These are phyloP conservation scores for Cercospora berteroae DNA, from an alignment of 2,329 filamentous ascomycete species.

Conservation along the genomic window DNA sequence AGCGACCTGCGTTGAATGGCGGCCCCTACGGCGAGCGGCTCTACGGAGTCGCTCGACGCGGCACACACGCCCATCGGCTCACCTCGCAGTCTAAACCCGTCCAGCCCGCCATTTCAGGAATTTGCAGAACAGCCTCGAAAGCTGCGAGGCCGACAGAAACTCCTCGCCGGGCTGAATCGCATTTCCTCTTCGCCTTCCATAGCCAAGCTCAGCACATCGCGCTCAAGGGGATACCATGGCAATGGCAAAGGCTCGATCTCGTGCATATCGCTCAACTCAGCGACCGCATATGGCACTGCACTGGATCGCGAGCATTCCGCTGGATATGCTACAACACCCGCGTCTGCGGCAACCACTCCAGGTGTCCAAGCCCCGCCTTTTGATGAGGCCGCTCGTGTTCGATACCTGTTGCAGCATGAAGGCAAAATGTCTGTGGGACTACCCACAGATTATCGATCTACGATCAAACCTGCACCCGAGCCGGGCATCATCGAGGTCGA, in stretches of 20 bases:
- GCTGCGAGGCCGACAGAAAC: constrained; percentile 65
- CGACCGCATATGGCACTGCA: constrained; percentile 51
- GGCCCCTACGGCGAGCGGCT: constrained; percentile 21
- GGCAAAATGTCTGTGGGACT: constrained; percentile 58
- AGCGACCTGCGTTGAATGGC: constrained; percentile 2
- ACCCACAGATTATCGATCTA: constrained; percentile 60
- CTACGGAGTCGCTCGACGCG: constrained; percentile 22
- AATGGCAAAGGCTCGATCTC: constrained; percentile 63
- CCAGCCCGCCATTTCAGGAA: constrained; percentile 31
- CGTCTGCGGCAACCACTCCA: constrained; percentile 51
- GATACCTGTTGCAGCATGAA: constrained; percentile 51
- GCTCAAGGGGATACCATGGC: constrained; percentile 64
- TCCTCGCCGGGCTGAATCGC: constrained; percentile 72
- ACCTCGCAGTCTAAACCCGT: constrained; percentile 31
- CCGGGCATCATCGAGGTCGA: constrained; percentile 39
- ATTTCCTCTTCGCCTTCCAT: constrained; percentile 79
- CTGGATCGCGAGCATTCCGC: constrained; percentile 58
- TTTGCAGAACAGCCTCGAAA: constrained; percentile 49
- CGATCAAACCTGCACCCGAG: constrained; percentile 38
- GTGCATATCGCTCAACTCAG: constrained; percentile 60
- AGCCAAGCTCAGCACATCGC: constrained; percentile 59
- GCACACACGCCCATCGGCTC: constrained; percentile 19
- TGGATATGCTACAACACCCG: constrained; percentile 56
- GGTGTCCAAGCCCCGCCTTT: constrained; percentile 48
- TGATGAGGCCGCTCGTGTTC: constrained; percentile 56